These are phyloP conservation scores for Xerocomellus chrysenteron DNA, from an alignment of 768 basidiomycete genomes.

Conservation along the genomic window DNA sequence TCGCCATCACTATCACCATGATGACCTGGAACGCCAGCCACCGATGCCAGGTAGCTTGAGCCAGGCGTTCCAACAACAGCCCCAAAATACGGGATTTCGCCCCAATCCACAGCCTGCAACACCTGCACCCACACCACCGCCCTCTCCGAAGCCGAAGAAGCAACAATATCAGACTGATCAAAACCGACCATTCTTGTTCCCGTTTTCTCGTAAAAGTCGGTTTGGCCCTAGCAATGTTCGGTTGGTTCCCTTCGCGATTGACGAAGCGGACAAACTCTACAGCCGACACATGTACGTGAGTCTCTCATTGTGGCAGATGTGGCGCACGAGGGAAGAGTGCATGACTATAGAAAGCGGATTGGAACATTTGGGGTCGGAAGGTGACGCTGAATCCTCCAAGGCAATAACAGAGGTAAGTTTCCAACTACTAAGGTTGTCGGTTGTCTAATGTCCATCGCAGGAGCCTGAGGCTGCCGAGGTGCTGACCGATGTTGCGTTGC, in stretches of 20 bases:
- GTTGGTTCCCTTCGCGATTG: constrained; percentile 92
- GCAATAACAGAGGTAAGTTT: constrained; percentile 41
- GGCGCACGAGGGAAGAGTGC: constrained; percentile 93
- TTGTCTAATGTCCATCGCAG: constrained; percentile 30
- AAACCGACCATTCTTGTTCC: constrained; percentile 89
- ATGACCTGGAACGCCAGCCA: constrained; percentile 58
- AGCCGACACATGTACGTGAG: constrained; percentile 88
- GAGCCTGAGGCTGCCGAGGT: constrained; percentile 62
- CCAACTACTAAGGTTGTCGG: background rate
- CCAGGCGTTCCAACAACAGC: constrained; percentile 37
- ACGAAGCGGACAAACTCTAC: constrained; percentile 92
- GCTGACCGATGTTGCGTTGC: constrained; percentile 67
- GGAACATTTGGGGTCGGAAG: constrained; percentile 70
- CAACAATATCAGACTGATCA: constrained; percentile 99
- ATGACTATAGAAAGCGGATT: constrained; percentile 92
- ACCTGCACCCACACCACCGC: constrained; percentile 86
- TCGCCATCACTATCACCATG: constrained; percentile 92
- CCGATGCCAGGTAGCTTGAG: constrained; percentile 37
- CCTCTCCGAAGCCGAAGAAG: constrained; percentile 90
- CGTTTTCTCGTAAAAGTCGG: constrained; percentile 71
- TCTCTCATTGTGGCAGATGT: constrained; percentile 88
- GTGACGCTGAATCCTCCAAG: constrained; percentile 51
- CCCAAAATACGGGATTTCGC: constrained; percentile 29
- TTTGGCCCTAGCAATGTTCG: constrained; percentile 53
- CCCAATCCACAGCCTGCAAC: constrained; percentile 72